Conservation (phyloP, 495 filamentous ascomycete species). For the Massariosphaeria phaeospora region DNA sequence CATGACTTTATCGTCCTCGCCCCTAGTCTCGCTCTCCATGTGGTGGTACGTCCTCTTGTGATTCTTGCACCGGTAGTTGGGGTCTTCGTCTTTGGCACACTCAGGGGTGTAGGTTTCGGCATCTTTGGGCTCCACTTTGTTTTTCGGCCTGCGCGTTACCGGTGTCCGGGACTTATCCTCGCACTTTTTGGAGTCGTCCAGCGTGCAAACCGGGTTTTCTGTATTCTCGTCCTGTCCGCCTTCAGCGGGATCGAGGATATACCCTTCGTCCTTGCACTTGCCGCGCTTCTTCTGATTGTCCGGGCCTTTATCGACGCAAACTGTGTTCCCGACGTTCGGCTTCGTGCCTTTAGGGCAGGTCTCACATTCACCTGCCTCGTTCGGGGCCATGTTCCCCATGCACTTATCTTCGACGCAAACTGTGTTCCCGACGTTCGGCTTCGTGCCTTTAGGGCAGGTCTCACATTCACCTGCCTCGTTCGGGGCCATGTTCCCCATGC, state of each 20-base stretch:
- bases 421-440: conserved; percentile 1
- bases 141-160: not conserved
- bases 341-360: not conserved
- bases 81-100: conserved; percentile 5
- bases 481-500: not conserved
- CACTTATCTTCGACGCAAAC: not conserved
- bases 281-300: not conserved
- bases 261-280: conserved; percentile 4
- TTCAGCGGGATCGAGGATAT: conserved; percentile 3
- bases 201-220: conserved; percentile 3
- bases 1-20: not conserved
- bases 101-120: not conserved
- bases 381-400: not conserved
- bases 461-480: not conserved
- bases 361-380: not conserved
- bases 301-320: not conserved
- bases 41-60: conserved; percentile 3
- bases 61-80: conserved; percentile 3
- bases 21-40: not conserved
- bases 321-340: not conserved
- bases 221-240: conserved; percentile 13
- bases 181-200: conserved; percentile 2
- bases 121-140: not conserved
- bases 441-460: not conserved
- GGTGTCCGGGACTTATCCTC: not conserved